phyloP scores from a whole-genome alignment of 129 eudicot genomes.

The Silybum marianum region DNA sequence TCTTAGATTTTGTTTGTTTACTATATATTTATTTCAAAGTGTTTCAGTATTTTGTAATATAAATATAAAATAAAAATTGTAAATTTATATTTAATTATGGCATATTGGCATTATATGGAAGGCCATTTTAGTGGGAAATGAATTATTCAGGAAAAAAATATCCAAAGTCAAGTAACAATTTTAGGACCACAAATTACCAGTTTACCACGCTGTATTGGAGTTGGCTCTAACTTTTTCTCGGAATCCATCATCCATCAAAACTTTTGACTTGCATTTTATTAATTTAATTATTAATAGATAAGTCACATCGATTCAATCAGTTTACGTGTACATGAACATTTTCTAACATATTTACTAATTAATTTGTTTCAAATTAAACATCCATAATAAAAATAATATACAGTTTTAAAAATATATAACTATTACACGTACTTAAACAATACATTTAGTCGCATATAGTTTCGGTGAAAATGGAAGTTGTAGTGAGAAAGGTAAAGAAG shows the following conservation, averaged over 20 bases:
- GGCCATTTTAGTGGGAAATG: constrained; percentile 32
- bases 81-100: background rate
- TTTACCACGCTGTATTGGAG: background rate
- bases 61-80: background rate
- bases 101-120: constrained; percentile 8
- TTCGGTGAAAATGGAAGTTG: too few species aligned
- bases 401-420: too few species aligned
- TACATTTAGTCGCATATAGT: too few species aligned
- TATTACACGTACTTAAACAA: too few species aligned
- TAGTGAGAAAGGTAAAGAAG: too few species aligned
- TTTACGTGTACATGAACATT: background rate
- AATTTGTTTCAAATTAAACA: too few species aligned
- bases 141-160: constrained; percentile 15
- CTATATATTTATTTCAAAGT: too few species aligned
- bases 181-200: constrained; percentile 33
- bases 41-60: background rate
- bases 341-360: background rate
- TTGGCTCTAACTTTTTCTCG: constrained; percentile 18
- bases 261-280: constrained; percentile 13
- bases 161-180: constrained; percentile 34
- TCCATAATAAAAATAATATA: too few species aligned
- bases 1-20: too few species aligned
- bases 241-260: constrained; percentile 16
- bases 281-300: background rate
- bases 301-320: background rate